Base-by-base conservation (phyloP, 225 moss, liverwort and hornwort genomes). In the Ulota crispa region DNA sequence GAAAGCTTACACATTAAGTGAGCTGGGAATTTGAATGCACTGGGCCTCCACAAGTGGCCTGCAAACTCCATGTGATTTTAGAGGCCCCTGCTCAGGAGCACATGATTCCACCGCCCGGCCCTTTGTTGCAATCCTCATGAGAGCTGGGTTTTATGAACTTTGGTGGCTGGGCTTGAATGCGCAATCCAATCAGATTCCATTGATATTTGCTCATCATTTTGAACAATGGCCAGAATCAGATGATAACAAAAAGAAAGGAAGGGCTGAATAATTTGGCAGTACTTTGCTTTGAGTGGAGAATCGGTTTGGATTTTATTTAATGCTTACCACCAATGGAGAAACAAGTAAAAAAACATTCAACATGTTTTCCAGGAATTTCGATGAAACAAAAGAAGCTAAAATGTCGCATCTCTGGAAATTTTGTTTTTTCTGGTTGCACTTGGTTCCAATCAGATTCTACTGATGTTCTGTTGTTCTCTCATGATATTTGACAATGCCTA, bases 101-200 rank as follows among this genome's bases (percentile, higher is more conserved):
- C 78, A 78, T 78, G 78, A 78, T 70, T 26, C 12, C 28, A 55
- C 13, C 23, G 39, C 80, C 45, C 75, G 43, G 64, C 14, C 4
- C 9, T 14, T 64, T 8, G 68, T 70, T 23, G 31, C 78, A 72
- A 83, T 78, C 73, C 50, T 79, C 59, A 74, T 73, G 68, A 60
- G 8, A 59, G 79, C 73, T 37, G 4, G 55, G 73, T 12, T 12
- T 79, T 19, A 68, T 84, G 83, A 26, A 60, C 19, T 52, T 74
- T 2, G 68, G 11, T 39, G 34, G 66, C 5, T 23, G 3, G 3
- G 47, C 43, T 83, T 83, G 43, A 73, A 83, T 79, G 68, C 1
- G 4, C 39, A 68, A 68, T 84, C 78, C 64, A 66, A 83, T 83
- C 83, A 26, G 72, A 83, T 83, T 72, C 72, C 24, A 0, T 43